A percentile compares a stretch with the other conserved stretches of the same genome.
These are phyloP conservation scores for Aspergillus neoniger DNA, from an alignment of 2,329 filamentous ascomycete species.

Conservation along the genomic window DNA sequence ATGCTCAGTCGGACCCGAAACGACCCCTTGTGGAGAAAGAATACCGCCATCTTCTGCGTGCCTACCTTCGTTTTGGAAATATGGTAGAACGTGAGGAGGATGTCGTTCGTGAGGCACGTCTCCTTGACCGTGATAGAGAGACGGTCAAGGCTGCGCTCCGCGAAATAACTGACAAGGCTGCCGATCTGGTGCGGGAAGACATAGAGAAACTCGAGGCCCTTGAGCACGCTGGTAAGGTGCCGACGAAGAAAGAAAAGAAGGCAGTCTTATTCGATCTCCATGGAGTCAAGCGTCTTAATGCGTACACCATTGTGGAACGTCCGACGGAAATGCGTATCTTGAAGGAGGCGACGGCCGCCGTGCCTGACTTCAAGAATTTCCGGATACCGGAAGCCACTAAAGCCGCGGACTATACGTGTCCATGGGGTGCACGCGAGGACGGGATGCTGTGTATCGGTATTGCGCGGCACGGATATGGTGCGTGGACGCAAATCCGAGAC, in stretches of 20 bases:
- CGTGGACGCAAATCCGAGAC: conserved; percentile 92
- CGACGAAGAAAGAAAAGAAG: conserved; percentile 97
- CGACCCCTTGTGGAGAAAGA: conserved; percentile 92
- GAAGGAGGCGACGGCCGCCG: conserved; percentile 67
- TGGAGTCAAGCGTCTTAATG: conserved; percentile 91
- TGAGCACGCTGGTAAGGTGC: conserved; percentile 73
- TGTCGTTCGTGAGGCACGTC: conserved; percentile 80
- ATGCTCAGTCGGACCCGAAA: conserved; percentile 70
- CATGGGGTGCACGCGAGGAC: conserved; percentile 91
- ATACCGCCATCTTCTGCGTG: conserved; percentile 84
- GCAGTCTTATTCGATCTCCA: conserved; percentile 93
- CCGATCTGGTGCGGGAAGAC: conserved; percentile 73
- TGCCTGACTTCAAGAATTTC: conserved; percentile 74
- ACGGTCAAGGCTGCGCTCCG: conserved; percentile 74
- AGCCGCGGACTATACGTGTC: conserved; percentile 83
- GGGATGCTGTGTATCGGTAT: conserved; percentile 97
- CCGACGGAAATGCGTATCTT: conserved; percentile 86
- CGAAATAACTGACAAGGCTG: conserved; percentile 74
- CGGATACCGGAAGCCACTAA: conserved; percentile 90
- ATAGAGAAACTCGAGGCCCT: conserved; percentile 61
- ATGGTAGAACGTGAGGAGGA: conserved; percentile 87
- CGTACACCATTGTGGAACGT: conserved; percentile 89
- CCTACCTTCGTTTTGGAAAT: conserved; percentile 87
- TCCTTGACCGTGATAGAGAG: conserved; percentile 78
- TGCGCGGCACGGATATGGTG: conserved; percentile 88